Evolutionary conservation across 2,329 filamentous ascomycete species (phyloP), one percentile per base, ranked within the genome.

Genomic region (Tolypocladium amazonense): DNA sequence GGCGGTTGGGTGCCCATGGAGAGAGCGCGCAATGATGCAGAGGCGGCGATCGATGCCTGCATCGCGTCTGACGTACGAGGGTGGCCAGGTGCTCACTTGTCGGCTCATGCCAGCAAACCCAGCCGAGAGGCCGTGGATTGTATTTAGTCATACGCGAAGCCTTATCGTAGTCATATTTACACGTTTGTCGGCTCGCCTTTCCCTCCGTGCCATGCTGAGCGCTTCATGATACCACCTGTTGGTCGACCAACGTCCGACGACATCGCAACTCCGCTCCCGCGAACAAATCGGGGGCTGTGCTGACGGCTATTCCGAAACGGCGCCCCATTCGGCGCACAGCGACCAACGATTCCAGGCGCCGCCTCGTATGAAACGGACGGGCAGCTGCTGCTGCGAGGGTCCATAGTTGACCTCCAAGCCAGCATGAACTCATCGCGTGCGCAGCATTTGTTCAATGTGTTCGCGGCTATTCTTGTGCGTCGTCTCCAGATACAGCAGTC

Each of bases 391-490:
- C 7, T 8, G 7, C 7, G 12, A 23, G 11, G 1, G 50, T 7
- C 20, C 20, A 14, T 25, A 14, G 5, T 23, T 14, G 20, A 20
- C 47, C 14, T 50, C 47, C 15, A 15, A 27, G 15, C 47, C 47
- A 30, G 25, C 8, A 20, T 38, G 20, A 33, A 38, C 27, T 69
- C 57, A 70, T 58, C 74, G 82, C 76, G 70, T 84, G 83, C 69
- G 66, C 35, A 97, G 82, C 71, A 97, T 93, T 74, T 92, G 88
- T 72, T 96, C 88, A 66, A 97, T 88, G 70, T 96, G 91, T 65
- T 92, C 87, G 67, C 88, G 87, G 75, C 92, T 96, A 70, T 97
- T 99, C 78, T 95, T 92, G 72, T 91, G 89, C 56, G 94, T 97
- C 60, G 91, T 96, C 78, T 97, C 93, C 53, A 97, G 81, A 71